Conservation (phyloP, 2,329 filamentous ascomycete genomes). For the Fusarium tricinctum region DNA sequence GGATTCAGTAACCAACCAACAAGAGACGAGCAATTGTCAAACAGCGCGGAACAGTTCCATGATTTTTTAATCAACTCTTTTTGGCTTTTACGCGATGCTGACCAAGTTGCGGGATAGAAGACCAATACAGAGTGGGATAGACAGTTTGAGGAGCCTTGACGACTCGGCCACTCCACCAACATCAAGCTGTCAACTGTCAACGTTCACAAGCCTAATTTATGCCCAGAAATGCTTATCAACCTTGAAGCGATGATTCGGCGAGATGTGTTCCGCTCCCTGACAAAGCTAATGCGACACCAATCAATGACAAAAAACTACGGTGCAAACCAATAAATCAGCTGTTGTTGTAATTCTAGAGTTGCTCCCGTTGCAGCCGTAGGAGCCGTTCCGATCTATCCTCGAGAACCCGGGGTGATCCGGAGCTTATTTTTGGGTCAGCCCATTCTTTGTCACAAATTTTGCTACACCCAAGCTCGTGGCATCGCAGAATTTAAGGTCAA, state of each 20-base stretch:
- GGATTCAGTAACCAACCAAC: slow-evolving; percentile 15
- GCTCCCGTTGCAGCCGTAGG: slow-evolving; percentile 33
- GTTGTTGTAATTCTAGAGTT: slow-evolving; percentile 4
- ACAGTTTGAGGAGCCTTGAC: slow-evolving; percentile 14
- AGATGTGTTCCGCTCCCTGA: slow-evolving; percentile 2
- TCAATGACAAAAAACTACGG: neutral
- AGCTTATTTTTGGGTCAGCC: slow-evolving; percentile 39
- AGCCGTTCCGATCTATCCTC: slow-evolving; percentile 43
- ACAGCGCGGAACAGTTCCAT: slow-evolving; percentile 23
- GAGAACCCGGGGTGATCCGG: slow-evolving; percentile 45
- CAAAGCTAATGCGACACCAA: neutral
- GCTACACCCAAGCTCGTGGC: slow-evolving; percentile 31
- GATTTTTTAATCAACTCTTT: neutral
- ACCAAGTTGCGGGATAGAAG: neutral
- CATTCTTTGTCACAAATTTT: slow-evolving; percentile 47
- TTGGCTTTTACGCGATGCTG: slow-evolving; percentile 8
- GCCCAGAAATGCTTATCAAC: slow-evolving; percentile 40
- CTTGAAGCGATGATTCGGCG: slow-evolving; percentile 28
- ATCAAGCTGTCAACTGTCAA: slow-evolving; percentile 2
- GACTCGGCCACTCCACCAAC: slow-evolving; percentile 23
- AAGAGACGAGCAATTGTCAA: slow-evolving; percentile 7
- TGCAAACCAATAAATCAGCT: neutral
- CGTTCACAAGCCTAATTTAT: no score
- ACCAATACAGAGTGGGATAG: neutral
- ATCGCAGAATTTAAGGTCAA: slow-evolving; percentile 22